Conservation (phyloP, 805 yeast genomes). For the Saccharomycopsis fibuligera region DNA sequence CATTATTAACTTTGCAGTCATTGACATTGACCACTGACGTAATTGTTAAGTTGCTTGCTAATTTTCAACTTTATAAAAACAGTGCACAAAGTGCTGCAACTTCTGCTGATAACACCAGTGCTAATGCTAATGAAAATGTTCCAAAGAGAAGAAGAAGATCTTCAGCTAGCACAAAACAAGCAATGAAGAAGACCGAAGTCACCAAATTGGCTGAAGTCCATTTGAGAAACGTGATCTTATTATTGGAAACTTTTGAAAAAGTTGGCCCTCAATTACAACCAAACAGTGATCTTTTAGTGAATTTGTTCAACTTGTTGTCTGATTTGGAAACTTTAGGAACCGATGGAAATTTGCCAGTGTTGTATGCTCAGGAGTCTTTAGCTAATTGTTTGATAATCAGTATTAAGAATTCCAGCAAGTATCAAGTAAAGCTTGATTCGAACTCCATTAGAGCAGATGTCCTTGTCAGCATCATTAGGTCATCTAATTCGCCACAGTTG, state of each 20-base stretch:
- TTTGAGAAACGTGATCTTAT: conserved; percentile 66
- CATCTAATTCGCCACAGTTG: conserved; percentile 87
- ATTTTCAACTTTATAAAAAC: conserved; percentile 49
- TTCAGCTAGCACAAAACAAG: conserved; percentile 68
- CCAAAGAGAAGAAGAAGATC: conserved; percentile 83
- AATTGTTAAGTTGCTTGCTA: conserved; percentile 52
- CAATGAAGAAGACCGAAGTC: conserved; percentile 63
- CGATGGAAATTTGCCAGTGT: conserved; percentile 87
- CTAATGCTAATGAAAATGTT: conserved; percentile 29
- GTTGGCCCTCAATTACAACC: conserved; percentile 27
- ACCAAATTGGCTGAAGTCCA: conserved; percentile 72
- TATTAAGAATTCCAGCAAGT: conserved; percentile 47
- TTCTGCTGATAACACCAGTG: conserved; percentile 12
- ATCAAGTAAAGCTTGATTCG: conserved; percentile 43
- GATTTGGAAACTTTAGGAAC: conserved; percentile 80
- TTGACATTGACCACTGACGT: conserved; percentile 48
- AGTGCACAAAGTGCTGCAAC: conserved; percentile 28
- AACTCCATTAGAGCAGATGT: conserved; percentile 79
- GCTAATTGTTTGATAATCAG: conserved; percentile 78
- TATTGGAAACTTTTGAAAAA: conserved; percentile 73
- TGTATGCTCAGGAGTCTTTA: conserved; percentile 84
- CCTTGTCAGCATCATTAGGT: conserved; percentile 82
- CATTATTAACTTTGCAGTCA: conserved; percentile 47
- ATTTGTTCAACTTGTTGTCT: conserved; percentile 56
- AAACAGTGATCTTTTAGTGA: conserved; percentile 40